Percentiles rank a stretch among this genome's conserved stretches.
phyloP scores from a whole-genome alignment of 2,329 filamentous ascomycete genomes.

The Neopestalotiopsis sp. region DNA sequence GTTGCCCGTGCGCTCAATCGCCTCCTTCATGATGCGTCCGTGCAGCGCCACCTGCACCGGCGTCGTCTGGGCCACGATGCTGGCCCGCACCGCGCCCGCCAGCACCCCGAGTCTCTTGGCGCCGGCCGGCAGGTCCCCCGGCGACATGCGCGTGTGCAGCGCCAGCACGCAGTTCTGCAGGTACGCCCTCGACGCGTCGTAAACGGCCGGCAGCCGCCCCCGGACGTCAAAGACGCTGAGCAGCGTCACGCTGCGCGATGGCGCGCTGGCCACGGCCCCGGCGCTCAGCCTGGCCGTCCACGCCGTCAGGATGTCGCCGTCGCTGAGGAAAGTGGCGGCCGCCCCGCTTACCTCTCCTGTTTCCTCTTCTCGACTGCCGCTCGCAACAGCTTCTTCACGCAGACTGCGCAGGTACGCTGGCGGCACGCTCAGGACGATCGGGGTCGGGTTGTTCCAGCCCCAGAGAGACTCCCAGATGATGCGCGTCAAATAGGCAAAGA shows the following conservation, averaged over 20 bases:
- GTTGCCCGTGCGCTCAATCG: neutral
- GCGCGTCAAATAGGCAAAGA: neutral
- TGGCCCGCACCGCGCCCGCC: neutral
- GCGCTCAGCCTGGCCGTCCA: neutral
- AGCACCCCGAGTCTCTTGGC: neutral
- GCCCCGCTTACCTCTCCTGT: neutral
- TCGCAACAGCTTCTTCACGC: neutral
- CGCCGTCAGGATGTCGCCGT: neutral
- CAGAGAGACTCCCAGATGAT: neutral
- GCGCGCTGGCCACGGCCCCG: neutral
- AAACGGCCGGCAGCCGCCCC: neutral
- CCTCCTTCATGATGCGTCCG: neutral
- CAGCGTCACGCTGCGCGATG: neutral
- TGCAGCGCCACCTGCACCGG: neutral
- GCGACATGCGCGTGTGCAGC: neutral
- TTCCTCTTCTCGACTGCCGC: no score
- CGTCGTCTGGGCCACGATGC: neutral
- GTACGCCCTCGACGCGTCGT: neutral
- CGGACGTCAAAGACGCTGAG: neutral
- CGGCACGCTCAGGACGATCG: neutral
- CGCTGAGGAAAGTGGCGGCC: neutral
- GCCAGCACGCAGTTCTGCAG: neutral
- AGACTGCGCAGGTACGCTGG: neutral
- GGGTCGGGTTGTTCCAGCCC: neutral
- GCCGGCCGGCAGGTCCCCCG: neutral